Base-by-base conservation (phyloP, 371 early-diverging fungal genomes). In the Thermomucor indicae-seudaticae region DNA sequence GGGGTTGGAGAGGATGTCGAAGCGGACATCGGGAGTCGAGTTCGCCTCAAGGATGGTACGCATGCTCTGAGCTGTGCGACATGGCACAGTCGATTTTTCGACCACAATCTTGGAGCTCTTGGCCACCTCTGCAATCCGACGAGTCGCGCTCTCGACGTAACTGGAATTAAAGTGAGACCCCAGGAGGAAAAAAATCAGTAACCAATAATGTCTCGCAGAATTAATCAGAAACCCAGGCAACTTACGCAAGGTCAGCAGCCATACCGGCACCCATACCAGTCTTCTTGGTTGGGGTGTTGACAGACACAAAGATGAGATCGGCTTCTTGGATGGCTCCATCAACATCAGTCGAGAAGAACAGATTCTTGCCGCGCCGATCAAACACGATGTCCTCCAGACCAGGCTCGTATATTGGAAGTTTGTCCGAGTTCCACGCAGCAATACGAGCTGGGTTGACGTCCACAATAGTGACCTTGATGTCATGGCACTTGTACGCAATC, bases 61-160 rank as follows among this genome's bases (percentile, higher is more conserved):
- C 84, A 96, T 90, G 64, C 80, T 76, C 58, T 91, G 88, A 32
- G 95, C 93, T 32, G 96, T 95, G 57, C 91, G 83, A 71, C 95
- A 95, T 28, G 97, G 97, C 8, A 96, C 97, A 29, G 97, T 96
- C 1, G 93, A 93, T 72, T 93, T 94, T 63, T 93, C 95, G 29
- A 96, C 88, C 4, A 96, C 91, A 57, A 96, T 88, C 75, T 93
- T 96, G 74, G 85, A 77, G 55, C 79, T 78, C 47, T 65, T 84
- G 22, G 94, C 84, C 20, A 90, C 87, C 52, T 84, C 75, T n/a
- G 95, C 95, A 64, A 96, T 93, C 51, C 86, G 80, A 47, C 91
- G 81, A 37, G 91, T 89, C 50, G 95, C 94, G 29, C 85, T 64
- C 70, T 93, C 93, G 49, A 95, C 78, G 52, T 88, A 92, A 16